Conservation (phyloP, 1,284 basidiomycete species). For the Boletus chippewaensis region DNA sequence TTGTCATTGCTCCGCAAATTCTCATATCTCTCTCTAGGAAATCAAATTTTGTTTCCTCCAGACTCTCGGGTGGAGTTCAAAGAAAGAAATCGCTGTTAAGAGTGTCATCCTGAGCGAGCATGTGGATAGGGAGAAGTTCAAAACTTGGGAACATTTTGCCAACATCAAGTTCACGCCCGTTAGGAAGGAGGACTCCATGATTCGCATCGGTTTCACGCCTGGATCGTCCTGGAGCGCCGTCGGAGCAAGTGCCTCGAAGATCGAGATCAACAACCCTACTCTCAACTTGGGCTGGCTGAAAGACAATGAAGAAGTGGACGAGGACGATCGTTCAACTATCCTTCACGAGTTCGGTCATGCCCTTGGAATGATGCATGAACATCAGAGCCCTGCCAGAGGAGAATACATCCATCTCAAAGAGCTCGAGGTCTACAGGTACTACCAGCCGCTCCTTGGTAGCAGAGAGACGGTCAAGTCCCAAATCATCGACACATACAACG, state of each 20-base stretch:
- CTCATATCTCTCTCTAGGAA: background rate
- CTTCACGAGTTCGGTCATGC: conserved; percentile 33
- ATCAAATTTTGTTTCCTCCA: background rate
- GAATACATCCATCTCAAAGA: background rate
- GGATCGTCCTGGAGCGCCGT: background rate
- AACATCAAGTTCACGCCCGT: background rate
- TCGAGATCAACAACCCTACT: background rate
- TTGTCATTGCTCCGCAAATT: too few species aligned
- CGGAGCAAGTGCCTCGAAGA: background rate
- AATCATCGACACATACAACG: background rate
- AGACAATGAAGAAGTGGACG: background rate
- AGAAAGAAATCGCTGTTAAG: background rate
- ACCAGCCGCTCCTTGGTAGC: background rate
- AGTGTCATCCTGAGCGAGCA: too few species aligned
- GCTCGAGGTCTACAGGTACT: background rate
- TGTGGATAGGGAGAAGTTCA: background rate
- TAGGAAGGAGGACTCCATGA: background rate
- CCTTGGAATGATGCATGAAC: conserved; percentile 32
- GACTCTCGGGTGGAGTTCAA: background rate
- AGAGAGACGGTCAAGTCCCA: background rate
- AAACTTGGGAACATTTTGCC: background rate
- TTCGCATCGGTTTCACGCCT: background rate
- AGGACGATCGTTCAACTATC: conserved; percentile 7
- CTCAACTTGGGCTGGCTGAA: background rate
- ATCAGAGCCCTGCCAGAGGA: conserved; percentile 18